Percentiles rank a stretch among this genome's conserved stretches.
These are phyloP conservation scores for Balansia obtecta DNA, from an alignment of 2,329 filamentous ascomycete species.

Conservation along the genomic window DNA sequence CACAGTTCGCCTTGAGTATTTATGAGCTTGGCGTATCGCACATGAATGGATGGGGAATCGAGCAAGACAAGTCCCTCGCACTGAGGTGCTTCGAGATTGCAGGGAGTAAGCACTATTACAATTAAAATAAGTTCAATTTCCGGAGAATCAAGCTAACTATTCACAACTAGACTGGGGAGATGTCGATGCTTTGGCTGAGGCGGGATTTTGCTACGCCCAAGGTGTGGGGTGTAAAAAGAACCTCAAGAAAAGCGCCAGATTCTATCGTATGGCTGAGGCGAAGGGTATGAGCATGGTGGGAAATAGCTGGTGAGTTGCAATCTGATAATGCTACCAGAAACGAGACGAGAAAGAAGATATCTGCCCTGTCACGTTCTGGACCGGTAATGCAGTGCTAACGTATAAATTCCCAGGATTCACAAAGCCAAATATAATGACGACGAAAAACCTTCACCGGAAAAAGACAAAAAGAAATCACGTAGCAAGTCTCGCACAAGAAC, in stretches of 20 bases:
- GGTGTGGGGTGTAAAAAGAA: conserved; percentile 93
- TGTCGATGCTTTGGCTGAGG: conserved; percentile 83
- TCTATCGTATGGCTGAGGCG: conserved; percentile 80
- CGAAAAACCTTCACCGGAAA: conserved; percentile 28
- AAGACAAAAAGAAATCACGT: conserved; percentile 49
- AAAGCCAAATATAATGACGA: conserved; percentile 84
- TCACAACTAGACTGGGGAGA: conserved; percentile 66
- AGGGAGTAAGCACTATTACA: conserved; percentile 45
- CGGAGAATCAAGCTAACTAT: too few relatives aligned
- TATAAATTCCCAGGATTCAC: conserved; percentile 59
- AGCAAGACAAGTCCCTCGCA: conserved; percentile 79
- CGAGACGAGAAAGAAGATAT: neutral
- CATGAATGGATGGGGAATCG: conserved; percentile 96
- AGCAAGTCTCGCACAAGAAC: conserved; percentile 66
- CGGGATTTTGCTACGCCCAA: conserved; percentile 91
- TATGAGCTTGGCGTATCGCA: conserved; percentile 95
- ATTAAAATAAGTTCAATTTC: too few relatives aligned
- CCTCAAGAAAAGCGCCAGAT: conserved; percentile 81
- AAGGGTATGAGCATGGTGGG: conserved; percentile 97
- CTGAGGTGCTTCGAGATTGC: conserved; percentile 94
- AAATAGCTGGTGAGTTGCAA: conserved; percentile 75
- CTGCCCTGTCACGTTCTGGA: neutral
- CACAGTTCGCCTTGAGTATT: conserved; percentile 88
- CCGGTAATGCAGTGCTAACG: neutral
- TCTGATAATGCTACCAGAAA: neutral